Conservation (phyloP, 495 filamentous ascomycete genomes). For the Talaromyces liani region DNA sequence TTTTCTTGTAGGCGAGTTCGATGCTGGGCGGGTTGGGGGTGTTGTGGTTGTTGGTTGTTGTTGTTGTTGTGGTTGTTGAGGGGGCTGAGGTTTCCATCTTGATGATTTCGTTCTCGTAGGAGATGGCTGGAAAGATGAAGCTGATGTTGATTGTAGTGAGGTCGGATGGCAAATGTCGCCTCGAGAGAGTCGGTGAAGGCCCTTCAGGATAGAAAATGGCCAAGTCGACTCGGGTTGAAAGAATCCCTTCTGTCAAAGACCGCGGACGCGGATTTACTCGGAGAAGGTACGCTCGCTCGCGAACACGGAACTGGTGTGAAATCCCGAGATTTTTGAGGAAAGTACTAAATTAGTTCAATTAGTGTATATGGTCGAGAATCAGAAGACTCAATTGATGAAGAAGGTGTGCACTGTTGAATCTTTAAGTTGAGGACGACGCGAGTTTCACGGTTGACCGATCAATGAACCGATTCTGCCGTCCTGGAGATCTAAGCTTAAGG, state of each 20-base stretch:
- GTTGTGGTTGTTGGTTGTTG: neutral
- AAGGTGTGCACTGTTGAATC: neutral
- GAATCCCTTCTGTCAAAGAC: neutral
- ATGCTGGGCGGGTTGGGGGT: slow-evolving; percentile 68
- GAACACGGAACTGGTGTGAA: neutral
- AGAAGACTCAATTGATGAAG: neutral
- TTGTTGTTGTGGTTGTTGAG: too few relatives aligned
- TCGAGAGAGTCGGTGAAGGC: neutral
- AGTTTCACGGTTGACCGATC: neutral
- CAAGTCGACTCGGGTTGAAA: neutral
- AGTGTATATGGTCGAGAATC: neutral
- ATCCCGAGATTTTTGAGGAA: neutral
- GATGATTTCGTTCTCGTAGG: neutral
- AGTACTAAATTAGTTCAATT: too few relatives aligned
- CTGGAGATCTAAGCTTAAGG: neutral
- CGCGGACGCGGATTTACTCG: neutral
- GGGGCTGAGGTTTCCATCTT: neutral
- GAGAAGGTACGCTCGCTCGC: neutral
- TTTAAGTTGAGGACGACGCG: neutral
- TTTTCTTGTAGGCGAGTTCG: slow-evolving; percentile 90
- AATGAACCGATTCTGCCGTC: neutral
- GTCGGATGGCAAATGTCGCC: neutral
- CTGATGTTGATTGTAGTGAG: neutral
- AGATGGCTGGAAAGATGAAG: neutral
- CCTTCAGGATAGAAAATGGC: neutral